Evolutionary conservation across 805 yeast genomes (phyloP).

Genomic region (Lipomyces sp.): DNA sequence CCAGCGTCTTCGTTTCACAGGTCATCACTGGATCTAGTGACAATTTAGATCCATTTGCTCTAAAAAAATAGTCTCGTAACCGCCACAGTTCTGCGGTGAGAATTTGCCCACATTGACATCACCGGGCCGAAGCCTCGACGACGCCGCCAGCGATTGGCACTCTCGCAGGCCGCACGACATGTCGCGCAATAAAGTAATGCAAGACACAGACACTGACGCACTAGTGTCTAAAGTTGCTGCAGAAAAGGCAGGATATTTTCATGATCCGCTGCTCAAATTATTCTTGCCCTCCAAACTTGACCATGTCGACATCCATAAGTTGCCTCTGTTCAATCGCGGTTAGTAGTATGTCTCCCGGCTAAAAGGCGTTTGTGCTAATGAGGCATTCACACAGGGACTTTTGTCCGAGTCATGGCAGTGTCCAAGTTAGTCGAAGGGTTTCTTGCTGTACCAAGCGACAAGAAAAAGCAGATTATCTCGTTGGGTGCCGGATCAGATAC

Average conservation of each 20-base stretch:
- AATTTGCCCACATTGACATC: not conserved
- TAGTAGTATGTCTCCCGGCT: conserved; percentile 50
- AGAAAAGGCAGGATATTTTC: conserved; percentile 51
- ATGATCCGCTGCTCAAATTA: conserved; percentile 48
- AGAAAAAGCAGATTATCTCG: conserved; percentile 57
- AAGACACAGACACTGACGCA: conserved; percentile 67
- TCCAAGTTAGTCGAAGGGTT: conserved; percentile 22
- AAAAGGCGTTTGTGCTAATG: conserved; percentile 45
- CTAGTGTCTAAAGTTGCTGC: conserved; percentile 58
- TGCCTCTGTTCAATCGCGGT: conserved; percentile 67
- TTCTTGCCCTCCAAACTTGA: conserved; percentile 35
- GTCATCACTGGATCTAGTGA: not conserved
- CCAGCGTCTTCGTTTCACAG: not conserved
- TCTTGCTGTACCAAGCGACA: conserved; percentile 1
- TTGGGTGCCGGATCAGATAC: conserved; percentile 87
- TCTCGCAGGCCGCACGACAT: conserved; percentile 12
- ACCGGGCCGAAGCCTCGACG: not conserved
- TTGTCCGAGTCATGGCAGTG: conserved; percentile 20
- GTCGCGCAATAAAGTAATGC: conserved; percentile 51
- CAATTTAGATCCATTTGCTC: not conserved
- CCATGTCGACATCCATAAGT: conserved; percentile 45
- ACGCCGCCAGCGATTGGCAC: not conserved
- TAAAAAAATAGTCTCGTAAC: not conserved
- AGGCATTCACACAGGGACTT: conserved; percentile 15
- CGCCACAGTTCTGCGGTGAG: not conserved